Base-by-base conservation (phyloP, 192 early-diverging fungal species). In the Entomortierella chlamydospora region DNA sequence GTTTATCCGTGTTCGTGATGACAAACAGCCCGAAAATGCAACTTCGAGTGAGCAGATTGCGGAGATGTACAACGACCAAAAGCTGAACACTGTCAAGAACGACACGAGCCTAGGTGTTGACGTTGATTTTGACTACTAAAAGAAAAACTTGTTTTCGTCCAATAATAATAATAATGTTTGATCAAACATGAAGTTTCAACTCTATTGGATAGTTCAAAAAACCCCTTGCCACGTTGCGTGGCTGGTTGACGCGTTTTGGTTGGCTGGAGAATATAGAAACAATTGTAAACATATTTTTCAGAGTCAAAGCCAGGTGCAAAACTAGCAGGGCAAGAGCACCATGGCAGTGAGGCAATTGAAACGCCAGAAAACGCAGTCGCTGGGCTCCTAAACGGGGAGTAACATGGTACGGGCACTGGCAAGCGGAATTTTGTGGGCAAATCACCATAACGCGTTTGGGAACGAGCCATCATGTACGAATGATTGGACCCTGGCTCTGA, bases 1-100 rank as follows among this genome's bases (percentile, higher is more conserved):
- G 30, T 99, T 99, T 73, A 92, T 99, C 64, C 90, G 96, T 37
- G 78, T 98, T 17, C 89, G 98, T 13, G 97, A 99, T 41, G 98
- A 99, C 84, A 99, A 99, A 84, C 81, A 81, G 6, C 91, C 97
- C 0, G 96, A 97, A 74, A 89, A 96, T 76, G 96, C 97, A 26
- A 99, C 98, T 3, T 91, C 88, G 20, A 92, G 92, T 69, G 86
- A 92, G 54, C 96, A 98, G 88, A 79, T 79, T 66, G 76, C 76
- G 9, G 76, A 79, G 31, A 79, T 79, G 76, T 79, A 79, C 22
- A 70, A 79, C 13, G 76, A 70, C 28, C 76, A 79, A 55, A 70
- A 70, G 50, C 57, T 79, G 63, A 79, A 79, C 57, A 70, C 76
- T 0, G 76, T 79, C 62, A 79, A 79, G 57, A 79, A 61, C 42